A percentile compares a stretch with the other conserved stretches of the same genome.
These are phyloP conservation scores for Xylaria digitata DNA, from an alignment of 2,329 filamentous ascomycete genomes.

Conservation along the genomic window DNA sequence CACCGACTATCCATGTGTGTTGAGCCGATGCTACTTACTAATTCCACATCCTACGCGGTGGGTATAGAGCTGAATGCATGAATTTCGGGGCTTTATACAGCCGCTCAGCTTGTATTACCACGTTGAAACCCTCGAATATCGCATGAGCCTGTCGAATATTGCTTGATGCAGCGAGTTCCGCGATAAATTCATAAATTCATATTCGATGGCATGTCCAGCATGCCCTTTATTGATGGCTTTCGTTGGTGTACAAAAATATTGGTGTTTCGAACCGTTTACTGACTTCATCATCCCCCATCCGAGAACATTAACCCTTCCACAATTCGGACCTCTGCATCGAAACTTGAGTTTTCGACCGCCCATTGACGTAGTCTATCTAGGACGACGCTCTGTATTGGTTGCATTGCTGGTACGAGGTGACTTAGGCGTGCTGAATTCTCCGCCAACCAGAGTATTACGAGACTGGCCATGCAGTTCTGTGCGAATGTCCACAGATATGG, in stretches of 20 bases:
- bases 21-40: slow-evolving; percentile 11
- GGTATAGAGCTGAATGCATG: slow-evolving; percentile 18
- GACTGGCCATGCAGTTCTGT: slow-evolving; percentile 51
- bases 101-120: slow-evolving; percentile 24
- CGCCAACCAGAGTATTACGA: slow-evolving; percentile 51
- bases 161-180: neutral
- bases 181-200: slow-evolving; percentile 3
- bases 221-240: neutral
- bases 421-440: slow-evolving; percentile 47
- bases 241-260: slow-evolving; percentile 17
- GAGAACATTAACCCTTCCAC: slow-evolving; percentile 44
- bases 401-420: slow-evolving; percentile 47
- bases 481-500: slow-evolving; percentile 54
- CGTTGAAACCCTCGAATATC: slow-evolving; percentile 6
- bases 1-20: neutral
- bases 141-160: slow-evolving; percentile 12
- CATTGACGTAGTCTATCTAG: slow-evolving; percentile 49
- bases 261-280: neutral
- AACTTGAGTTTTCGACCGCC: slow-evolving; percentile 51
- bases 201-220: slow-evolving; percentile 25
- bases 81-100: slow-evolving; percentile 25
- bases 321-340: slow-evolving; percentile 47
- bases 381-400: slow-evolving; percentile 46
- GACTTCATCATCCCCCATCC: slow-evolving; percentile 40
- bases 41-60: neutral